A percentile compares a stretch with the other conserved stretches of the same genome.
phyloP scores from a whole-genome alignment of 345 rosid species.

The Hibiscus trionum region DNA sequence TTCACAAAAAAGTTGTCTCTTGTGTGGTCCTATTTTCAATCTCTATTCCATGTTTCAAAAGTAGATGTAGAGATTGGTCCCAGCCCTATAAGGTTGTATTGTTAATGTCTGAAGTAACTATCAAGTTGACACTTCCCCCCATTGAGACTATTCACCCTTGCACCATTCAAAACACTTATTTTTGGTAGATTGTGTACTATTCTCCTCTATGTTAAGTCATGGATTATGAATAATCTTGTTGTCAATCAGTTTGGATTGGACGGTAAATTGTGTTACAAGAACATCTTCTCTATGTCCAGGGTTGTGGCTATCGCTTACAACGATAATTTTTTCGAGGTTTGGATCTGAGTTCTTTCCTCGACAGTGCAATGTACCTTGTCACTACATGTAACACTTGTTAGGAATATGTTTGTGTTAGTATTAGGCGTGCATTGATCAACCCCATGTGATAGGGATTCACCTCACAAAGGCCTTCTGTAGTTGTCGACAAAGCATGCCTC shows the following conservation, averaged over 20 bases:
- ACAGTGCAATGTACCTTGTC: no score
- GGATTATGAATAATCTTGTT: no score
- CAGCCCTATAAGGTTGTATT: slow-evolving; percentile 19
- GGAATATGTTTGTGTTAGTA: no score
- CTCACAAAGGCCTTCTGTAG: slow-evolving; percentile 27
- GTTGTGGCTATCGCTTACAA: no score
- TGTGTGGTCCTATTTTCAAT: slow-evolving; percentile 36
- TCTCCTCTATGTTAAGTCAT: no score
- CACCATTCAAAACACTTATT: slow-evolving; percentile 5
- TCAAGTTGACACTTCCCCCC: slow-evolving; percentile 19
- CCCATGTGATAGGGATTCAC: slow-evolving; percentile 35
- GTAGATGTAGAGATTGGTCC: slow-evolving; percentile 30
- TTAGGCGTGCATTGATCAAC: slow-evolving; percentile 27
- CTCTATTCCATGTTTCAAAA: slow-evolving; percentile 14
- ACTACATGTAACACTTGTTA: background rate
- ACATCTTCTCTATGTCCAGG: background rate
- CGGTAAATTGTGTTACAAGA: background rate
- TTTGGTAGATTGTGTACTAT: slow-evolving; percentile 3
- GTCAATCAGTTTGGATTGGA: background rate
- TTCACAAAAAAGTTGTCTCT: slow-evolving; percentile 13
- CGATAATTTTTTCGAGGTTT: no score
- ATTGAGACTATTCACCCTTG: no score
- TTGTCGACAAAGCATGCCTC: slow-evolving; percentile 44
- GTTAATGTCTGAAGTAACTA: slow-evolving; percentile 17
- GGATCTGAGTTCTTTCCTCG: no score